Evolutionary conservation across 768 basidiomycete genomes (phyloP).

Genomic region (Lentinula aciculospora): DNA sequence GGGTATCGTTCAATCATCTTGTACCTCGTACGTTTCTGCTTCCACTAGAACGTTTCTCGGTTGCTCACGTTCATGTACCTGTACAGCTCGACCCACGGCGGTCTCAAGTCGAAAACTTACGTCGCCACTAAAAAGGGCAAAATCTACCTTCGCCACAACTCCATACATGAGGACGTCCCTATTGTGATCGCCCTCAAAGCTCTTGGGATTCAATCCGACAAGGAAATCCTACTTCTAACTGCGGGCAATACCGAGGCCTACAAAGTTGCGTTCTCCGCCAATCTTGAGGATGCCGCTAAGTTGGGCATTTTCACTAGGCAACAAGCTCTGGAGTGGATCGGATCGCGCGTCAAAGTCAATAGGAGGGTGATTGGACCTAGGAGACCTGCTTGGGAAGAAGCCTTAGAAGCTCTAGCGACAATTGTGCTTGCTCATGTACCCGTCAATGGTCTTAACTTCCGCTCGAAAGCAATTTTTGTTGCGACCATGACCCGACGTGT

Average conservation of each 20-base stretch:
- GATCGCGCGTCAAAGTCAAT: constrained; percentile 86
- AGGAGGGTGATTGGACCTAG: constrained; percentile 75
- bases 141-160: constrained; percentile 97
- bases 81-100: constrained; percentile 70
- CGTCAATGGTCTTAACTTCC: constrained; percentile 82
- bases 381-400: constrained; percentile 89
- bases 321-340: constrained; percentile 94
- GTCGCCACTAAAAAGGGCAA: constrained; percentile 92
- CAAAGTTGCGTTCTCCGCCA: constrained; percentile 81
- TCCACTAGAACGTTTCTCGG: neutral
- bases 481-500: constrained; percentile 97
- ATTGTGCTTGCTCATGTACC: constrained; percentile 97
- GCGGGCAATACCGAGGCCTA: constrained; percentile 90
- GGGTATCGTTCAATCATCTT: constrained; percentile 88
- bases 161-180: constrained; percentile 94
- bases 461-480: constrained; percentile 93
- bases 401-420: constrained; percentile 92
- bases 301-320: constrained; percentile 87
- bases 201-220: constrained; percentile 93
- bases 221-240: constrained; percentile 91
- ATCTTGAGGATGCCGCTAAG: constrained; percentile 91
- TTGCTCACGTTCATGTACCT: constrained; percentile 6
- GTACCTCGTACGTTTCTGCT: constrained; percentile 74
- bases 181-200: constrained; percentile 96
- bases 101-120: constrained; percentile 95